phyloP scores from a whole-genome alignment of 257 asterid species.

The Solanum commersonii region DNA sequence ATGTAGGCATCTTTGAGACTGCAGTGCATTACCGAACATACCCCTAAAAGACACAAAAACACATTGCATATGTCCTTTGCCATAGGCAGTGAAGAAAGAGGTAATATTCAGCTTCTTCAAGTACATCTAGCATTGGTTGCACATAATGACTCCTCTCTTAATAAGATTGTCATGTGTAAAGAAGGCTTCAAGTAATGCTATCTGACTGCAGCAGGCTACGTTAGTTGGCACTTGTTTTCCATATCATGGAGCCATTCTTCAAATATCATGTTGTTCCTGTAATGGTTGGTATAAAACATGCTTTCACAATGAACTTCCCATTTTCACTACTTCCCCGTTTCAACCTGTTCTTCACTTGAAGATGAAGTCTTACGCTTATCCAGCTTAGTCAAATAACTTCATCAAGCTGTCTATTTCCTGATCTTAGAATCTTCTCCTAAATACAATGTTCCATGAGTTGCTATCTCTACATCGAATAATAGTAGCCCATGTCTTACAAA shows the following conservation, averaged over 20 bases:
- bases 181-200: not conserved
- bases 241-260: not conserved
- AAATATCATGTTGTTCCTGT: not conserved
- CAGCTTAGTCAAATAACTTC: not conserved
- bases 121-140: not conserved
- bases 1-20: not conserved
- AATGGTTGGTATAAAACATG: not conserved
- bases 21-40: not conserved
- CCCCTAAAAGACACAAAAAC: not conserved
- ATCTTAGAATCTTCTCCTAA: not conserved
- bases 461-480: not conserved
- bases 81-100: not conserved
- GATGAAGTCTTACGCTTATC: not conserved
- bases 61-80: not conserved
- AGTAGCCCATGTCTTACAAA: not conserved
- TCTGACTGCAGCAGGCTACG: not conserved
- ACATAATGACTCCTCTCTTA: not conserved
- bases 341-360: not conserved
- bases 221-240: not conserved
- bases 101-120: not conserved
- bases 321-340: not conserved
- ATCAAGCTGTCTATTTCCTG: not conserved
- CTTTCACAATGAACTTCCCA: not conserved
- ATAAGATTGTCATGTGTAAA: not conserved
- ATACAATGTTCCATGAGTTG: not conserved